These are phyloP conservation scores for Sugiyamaella boreocaroliniensis DNA, from an alignment of 805 yeast genomes.

Conservation along the genomic window DNA sequence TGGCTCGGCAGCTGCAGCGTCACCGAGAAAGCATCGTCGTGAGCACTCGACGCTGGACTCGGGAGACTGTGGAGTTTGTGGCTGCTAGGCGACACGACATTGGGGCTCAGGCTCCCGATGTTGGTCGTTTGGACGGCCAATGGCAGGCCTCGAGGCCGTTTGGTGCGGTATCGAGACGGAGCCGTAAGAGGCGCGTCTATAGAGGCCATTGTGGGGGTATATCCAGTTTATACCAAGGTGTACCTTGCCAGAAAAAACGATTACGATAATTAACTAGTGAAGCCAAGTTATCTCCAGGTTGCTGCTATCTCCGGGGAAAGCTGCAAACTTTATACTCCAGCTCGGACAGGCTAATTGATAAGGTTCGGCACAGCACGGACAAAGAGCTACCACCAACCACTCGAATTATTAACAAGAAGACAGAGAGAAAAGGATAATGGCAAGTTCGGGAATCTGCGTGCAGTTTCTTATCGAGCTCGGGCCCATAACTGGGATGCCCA, in stretches of 20 bases:
- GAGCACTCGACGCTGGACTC: not conserved
- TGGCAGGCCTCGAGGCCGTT: not conserved
- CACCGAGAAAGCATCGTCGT: not conserved
- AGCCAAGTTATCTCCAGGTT: no score
- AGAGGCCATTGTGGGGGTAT: no score
- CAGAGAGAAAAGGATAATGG: not conserved
- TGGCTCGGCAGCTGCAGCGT: slow-evolving; percentile 25
- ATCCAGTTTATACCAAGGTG: no score
- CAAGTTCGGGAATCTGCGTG: not conserved
- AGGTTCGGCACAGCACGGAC: not conserved
- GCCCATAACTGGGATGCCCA: not conserved
- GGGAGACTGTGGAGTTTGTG: not conserved
- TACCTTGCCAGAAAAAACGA: no score
- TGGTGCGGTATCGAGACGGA: not conserved
- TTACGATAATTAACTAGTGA: no score
- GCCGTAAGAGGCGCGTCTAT: not conserved
- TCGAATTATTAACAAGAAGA: not conserved
- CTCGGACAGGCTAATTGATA: not conserved
- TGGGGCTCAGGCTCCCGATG: not conserved
- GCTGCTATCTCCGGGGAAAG: not conserved
- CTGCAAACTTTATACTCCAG: not conserved
- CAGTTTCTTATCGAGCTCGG: not conserved
- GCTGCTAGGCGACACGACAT: not conserved
- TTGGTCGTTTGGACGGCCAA: not conserved
- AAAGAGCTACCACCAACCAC: not conserved